phyloP scores from a whole-genome alignment of 2,329 filamentous ascomycete genomes.

The Pseudohalonectria lignicola region DNA sequence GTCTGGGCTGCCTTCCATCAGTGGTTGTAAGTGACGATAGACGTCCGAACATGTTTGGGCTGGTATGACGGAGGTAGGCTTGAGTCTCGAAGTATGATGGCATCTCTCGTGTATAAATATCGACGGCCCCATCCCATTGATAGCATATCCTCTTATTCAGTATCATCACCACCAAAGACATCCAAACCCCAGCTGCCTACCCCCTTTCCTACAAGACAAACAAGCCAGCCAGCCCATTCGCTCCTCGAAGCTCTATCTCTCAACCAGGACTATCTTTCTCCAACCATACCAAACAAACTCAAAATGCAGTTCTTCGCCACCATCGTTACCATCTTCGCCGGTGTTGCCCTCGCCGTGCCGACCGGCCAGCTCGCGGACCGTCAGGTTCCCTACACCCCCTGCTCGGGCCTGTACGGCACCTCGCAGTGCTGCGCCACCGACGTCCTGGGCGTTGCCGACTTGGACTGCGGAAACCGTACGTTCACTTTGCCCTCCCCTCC shows the following conservation, averaged over 20 bases:
- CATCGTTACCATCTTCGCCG: conserved; percentile 13
- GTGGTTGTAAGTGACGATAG: no score
- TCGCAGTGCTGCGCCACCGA: conserved; percentile 52
- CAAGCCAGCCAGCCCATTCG: not conserved
- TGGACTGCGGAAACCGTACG: conserved; percentile 46
- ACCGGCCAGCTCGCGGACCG: conserved; percentile 21
- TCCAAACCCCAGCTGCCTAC: not conserved
- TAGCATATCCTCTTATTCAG: not conserved
- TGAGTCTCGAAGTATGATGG: no score
- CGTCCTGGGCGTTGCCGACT: conserved; percentile 43
- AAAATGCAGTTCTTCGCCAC: conserved; percentile 13
- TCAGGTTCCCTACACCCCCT: conserved; percentile 25
- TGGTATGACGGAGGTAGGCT: no score
- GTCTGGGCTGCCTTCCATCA: no score
- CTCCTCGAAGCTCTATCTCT: not conserved
- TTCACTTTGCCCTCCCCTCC: not conserved
- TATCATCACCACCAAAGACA: not conserved
- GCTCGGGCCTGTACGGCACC: conserved; percentile 28
- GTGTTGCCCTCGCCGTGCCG: conserved; percentile 13
- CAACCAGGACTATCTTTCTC: not conserved
- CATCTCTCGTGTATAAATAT: not conserved
- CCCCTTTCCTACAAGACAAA: not conserved
- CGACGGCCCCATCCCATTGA: not conserved
- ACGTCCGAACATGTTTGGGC: no score
- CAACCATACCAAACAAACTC: not conserved